Conservation (phyloP, 805 yeast species). For the Candida vartiovaarae region DNA sequence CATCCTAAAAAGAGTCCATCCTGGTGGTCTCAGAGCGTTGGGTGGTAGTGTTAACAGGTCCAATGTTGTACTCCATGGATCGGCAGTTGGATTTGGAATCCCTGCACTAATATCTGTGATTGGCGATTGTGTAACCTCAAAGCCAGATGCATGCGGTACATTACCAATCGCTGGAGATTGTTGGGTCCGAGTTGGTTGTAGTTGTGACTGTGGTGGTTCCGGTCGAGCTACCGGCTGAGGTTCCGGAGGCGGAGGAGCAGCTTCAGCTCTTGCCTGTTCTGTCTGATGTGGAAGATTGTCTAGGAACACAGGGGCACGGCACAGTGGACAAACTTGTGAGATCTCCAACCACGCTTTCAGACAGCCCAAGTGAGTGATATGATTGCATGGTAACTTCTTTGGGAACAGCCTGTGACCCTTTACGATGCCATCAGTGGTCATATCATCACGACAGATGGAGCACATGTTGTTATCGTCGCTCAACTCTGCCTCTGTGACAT, state of each 20-base stretch:
- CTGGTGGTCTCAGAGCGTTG: slow-evolving; percentile 20
- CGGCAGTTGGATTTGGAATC: too few species aligned
- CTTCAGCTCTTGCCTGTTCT: too few species aligned
- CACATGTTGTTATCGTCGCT: slow-evolving; percentile 58
- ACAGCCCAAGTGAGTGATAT: slow-evolving; percentile 84
- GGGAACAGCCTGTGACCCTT: slow-evolving; percentile 48
- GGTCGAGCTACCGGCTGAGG: too few species aligned
- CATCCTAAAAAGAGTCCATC: slow-evolving; percentile 20
- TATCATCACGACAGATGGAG: slow-evolving; percentile 88
- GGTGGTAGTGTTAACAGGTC: slow-evolving; percentile 2
- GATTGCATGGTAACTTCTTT: slow-evolving; percentile 76
- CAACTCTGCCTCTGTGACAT: slow-evolving; percentile 56
- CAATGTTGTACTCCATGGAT: too few species aligned
- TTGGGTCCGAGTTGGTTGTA: too few species aligned
- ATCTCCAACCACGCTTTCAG: slow-evolving; percentile 89
- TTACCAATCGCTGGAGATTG: too few species aligned
- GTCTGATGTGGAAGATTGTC: too few species aligned
- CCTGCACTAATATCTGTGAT: too few species aligned
- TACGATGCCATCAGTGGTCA: slow-evolving; percentile 39
- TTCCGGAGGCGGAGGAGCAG: too few species aligned
- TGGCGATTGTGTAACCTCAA: too few species aligned
- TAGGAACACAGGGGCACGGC: slow-evolving; percentile 61
- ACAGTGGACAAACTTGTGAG: slow-evolving; percentile 89
- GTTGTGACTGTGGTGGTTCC: too few species aligned
- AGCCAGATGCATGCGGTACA: too few species aligned